These are phyloP conservation scores for Hirsutella thompsonii DNA, from an alignment of 2,329 filamentous ascomycete species.

Conservation along the genomic window DNA sequence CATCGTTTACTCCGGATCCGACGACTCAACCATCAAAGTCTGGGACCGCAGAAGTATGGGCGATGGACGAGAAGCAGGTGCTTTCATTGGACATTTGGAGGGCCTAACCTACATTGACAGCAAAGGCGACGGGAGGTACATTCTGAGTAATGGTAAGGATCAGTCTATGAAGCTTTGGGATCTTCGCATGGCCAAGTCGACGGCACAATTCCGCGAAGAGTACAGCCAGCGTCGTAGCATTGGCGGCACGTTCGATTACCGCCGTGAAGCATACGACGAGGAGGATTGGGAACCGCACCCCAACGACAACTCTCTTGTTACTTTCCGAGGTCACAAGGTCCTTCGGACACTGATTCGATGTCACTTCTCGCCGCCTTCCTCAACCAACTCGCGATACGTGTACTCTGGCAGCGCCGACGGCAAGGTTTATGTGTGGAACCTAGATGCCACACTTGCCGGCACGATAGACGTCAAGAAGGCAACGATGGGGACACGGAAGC, in stretches of 20 bases:
- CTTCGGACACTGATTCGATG: conserved; percentile 85
- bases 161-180: conserved; percentile 98
- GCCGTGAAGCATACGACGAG: conserved; percentile 52
- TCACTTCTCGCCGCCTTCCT: conserved; percentile 80
- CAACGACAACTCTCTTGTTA: conserved; percentile 87
- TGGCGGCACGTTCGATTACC: conserved; percentile 59
- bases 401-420: conserved; percentile 88
- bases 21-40: conserved; percentile 87
- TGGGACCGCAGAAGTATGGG: conserved; percentile 93
- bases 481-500: conserved; percentile 49
- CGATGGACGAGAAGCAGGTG: conserved; percentile 58
- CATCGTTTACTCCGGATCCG: conserved; percentile 89
- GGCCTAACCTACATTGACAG: conserved; percentile 57
- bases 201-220: conserved; percentile 45
- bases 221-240: conserved; percentile 41
- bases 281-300: conserved; percentile 46
- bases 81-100: conserved; percentile 54
- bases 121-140: conserved; percentile 63
- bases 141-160: conserved; percentile 89
- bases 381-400: conserved; percentile 82
- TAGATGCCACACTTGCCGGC: conserved; percentile 74
- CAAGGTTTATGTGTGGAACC: conserved; percentile 81
- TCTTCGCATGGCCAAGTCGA: conserved; percentile 74
- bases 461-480: conserved; percentile 66
- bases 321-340: conserved; percentile 82